phyloP scores from a whole-genome alignment of 2,329 filamentous ascomycete genomes.

The Trichoderma endophyticum region DNA sequence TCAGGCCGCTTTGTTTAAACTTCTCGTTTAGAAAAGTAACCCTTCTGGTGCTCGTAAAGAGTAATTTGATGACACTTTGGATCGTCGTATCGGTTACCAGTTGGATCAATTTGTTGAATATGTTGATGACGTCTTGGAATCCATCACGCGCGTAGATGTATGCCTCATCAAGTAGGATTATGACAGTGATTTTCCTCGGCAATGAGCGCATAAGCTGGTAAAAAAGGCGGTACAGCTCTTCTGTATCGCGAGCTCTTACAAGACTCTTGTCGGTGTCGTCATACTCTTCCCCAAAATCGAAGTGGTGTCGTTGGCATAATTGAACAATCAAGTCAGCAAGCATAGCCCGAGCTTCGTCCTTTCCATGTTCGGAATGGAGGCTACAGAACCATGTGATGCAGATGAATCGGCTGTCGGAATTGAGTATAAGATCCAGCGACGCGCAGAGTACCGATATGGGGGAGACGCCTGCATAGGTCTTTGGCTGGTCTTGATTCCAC shows the following conservation, averaged over 20 bases:
- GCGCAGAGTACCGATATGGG: not conserved
- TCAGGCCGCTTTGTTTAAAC: not conserved
- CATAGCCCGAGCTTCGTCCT: not conserved
- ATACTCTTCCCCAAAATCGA: not conserved
- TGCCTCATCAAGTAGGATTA: not conserved
- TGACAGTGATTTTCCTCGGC: not conserved
- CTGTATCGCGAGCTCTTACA: not conserved
- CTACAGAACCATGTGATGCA: not conserved
- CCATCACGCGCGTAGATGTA: not conserved
- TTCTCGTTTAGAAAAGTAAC: accelerated
- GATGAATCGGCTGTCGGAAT: not conserved
- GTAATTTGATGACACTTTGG: not conserved
- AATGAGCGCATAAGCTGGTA: not conserved
- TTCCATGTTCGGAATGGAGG: not conserved
- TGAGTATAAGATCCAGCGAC: not conserved
- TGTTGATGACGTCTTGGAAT: not conserved
- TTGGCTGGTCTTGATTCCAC: not conserved
- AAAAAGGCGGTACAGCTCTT: not conserved
- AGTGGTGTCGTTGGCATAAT: not conserved
- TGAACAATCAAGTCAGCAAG: not conserved
- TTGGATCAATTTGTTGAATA: not conserved
- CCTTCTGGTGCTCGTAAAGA: not conserved
- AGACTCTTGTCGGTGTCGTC: not conserved
- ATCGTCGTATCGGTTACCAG: not conserved
- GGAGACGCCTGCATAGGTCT: not conserved